Percentiles rank a stretch among this genome's conserved stretches.
These are phyloP conservation scores for Venustampulla echinocandica DNA, from an alignment of 495 filamentous ascomycete genomes.

Conservation along the genomic window DNA sequence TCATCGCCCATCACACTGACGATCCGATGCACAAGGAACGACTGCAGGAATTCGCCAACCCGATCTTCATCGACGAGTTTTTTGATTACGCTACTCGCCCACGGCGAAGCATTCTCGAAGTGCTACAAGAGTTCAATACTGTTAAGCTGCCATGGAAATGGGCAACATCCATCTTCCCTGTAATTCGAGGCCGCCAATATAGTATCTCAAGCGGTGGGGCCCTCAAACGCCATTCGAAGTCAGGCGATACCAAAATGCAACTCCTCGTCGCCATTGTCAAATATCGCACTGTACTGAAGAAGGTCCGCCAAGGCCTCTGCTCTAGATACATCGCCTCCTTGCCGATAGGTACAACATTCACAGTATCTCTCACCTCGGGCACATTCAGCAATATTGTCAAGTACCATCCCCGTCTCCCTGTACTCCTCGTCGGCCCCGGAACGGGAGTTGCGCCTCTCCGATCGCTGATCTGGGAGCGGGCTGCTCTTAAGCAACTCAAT, in stretches of 20 bases:
- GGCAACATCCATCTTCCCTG: slow-evolving; percentile 59
- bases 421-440: slow-evolving; percentile 78
- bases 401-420: slow-evolving; percentile 30
- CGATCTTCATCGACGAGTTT: slow-evolving; percentile 74
- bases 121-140: slow-evolving; percentile 79
- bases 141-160: slow-evolving; percentile 74
- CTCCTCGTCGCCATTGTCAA: slow-evolving; percentile 86
- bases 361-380: slow-evolving; percentile 36
- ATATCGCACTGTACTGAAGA: slow-evolving; percentile 81
- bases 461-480: slow-evolving; percentile 64
- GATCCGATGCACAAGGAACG: slow-evolving; percentile 70
- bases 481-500: slow-evolving; percentile 15
- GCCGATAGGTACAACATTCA: slow-evolving; percentile 43
- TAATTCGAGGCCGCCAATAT: slow-evolving; percentile 73
- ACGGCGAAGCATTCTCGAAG: slow-evolving; percentile 81
- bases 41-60: slow-evolving; percentile 69
- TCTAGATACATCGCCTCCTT: slow-evolving; percentile 74
- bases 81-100: slow-evolving; percentile 94
- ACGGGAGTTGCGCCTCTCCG: slow-evolving; percentile 89
- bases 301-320: slow-evolving; percentile 78
- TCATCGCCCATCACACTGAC: slow-evolving; percentile 61
- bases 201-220: slow-evolving; percentile 73
- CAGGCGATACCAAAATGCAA: slow-evolving; percentile 45
- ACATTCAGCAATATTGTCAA: slow-evolving; percentile 3
- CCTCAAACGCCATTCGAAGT: slow-evolving; percentile 9